These are phyloP conservation scores for Microsporum canis DNA, from an alignment of 2,329 filamentous ascomycete species.

Conservation along the genomic window DNA sequence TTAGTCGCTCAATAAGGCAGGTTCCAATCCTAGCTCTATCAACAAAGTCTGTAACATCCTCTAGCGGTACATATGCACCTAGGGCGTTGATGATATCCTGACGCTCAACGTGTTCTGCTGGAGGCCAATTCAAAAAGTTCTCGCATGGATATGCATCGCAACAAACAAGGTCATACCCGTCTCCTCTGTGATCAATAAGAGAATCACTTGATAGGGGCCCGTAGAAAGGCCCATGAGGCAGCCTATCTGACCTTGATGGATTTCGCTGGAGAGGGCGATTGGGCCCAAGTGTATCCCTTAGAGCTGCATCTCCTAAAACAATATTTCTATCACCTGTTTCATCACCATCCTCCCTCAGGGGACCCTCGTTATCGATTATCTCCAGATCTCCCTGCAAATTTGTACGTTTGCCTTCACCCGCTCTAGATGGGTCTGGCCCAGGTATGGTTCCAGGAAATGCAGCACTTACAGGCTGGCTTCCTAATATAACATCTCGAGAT, in stretches of 20 bases:
- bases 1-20: constrained; percentile 28
- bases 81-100: constrained; percentile 35
- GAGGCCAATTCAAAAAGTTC: constrained; percentile 29
- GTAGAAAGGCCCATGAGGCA: not conserved
- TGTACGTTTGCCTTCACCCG: constrained; percentile 55
- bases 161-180: constrained; percentile 1
- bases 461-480: constrained; percentile 67
- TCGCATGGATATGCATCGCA: constrained; percentile 18
- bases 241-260: constrained; percentile 10
- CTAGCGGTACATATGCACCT: constrained; percentile 30
- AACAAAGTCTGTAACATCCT: constrained; percentile 34
- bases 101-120: constrained; percentile 27
- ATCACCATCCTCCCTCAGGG: constrained; percentile 48
- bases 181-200: not conserved
- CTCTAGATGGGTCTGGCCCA: constrained; percentile 48
- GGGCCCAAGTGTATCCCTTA: constrained; percentile 27
- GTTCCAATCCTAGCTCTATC: constrained; percentile 32
- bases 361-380: constrained; percentile 48
- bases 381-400: constrained; percentile 53
- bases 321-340: constrained; percentile 52
- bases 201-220: constrained; percentile 6
- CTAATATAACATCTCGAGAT: constrained; percentile 62
- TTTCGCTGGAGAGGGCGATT: constrained; percentile 13
- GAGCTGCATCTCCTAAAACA: constrained; percentile 43
- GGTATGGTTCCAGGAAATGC: constrained; percentile 61